Percentiles rank a stretch among this genome's conserved stretches.
Evolutionary conservation across 306 rosid species (phyloP).

Genomic region (Styphnolobium japonicum): DNA sequence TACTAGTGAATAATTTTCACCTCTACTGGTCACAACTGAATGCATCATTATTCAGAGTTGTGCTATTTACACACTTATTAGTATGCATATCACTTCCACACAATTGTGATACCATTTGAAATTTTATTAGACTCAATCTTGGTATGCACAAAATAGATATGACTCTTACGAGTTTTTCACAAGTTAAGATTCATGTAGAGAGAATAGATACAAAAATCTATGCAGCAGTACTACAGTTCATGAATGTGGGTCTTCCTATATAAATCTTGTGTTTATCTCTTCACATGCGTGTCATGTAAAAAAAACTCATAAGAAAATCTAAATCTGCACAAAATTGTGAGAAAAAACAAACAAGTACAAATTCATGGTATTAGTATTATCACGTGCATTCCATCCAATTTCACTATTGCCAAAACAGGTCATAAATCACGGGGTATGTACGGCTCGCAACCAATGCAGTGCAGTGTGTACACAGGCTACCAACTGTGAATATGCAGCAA

Average conservation of each 20-base stretch:
- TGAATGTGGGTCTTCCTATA: neutral
- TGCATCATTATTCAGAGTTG: neutral
- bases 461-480: too few relatives aligned
- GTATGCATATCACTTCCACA: neutral
- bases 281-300: neutral
- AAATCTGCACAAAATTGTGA: neutral
- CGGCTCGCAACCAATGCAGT: neutral
- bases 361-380: neutral
- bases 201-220: neutral
- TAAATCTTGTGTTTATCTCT: neutral
- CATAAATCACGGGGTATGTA: conserved; percentile 12
- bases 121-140: too few relatives aligned
- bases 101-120: neutral
- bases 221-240: neutral
- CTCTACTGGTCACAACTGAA: neutral
- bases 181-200: neutral
- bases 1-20: neutral
- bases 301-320: neutral
- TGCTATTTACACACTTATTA: neutral
- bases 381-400: conserved; percentile 1
- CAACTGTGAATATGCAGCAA: too few relatives aligned
- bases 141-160: too few relatives aligned
- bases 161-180: neutral
- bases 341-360: neutral
- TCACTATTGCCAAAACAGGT: conserved; percentile 15